phyloP scores from a whole-genome alignment of 2,329 filamentous ascomycete genomes.

The Pezicula carpinea region DNA sequence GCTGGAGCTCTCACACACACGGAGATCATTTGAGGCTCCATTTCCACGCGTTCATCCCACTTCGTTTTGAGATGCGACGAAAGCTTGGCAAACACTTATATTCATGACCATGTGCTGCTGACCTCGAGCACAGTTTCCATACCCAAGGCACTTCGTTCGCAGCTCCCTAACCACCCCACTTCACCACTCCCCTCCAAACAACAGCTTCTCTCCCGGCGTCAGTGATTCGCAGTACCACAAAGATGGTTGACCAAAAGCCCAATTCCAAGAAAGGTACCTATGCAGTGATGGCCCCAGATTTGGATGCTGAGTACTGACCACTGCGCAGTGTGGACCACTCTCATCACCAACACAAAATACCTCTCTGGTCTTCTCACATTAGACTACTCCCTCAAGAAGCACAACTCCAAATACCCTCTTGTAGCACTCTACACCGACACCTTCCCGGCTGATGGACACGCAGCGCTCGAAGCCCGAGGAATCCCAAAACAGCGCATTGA shows the following conservation, averaged over 20 bases:
- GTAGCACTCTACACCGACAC: slow-evolving; percentile 78
- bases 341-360: slow-evolving; percentile 82
- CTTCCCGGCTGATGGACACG: slow-evolving; percentile 64
- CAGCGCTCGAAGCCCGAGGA: slow-evolving; percentile 62
- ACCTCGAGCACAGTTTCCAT: neutral
- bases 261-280: slow-evolving; percentile 25
- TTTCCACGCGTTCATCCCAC: slow-evolving; percentile 2
- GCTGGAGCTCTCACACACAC: slow-evolving; percentile 4
- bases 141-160: neutral
- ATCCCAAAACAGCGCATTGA: slow-evolving; percentile 68
- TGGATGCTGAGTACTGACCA: slow-evolving; percentile 4
- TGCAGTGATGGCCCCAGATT: neutral
- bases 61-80: neutral
- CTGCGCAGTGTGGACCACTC: slow-evolving; percentile 75
- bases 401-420: slow-evolving; percentile 67
- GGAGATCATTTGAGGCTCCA: neutral
- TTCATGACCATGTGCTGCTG: neutral
- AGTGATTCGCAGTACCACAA: neutral
- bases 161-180: neutral
- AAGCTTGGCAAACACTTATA: neutral
- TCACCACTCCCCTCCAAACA: neutral
- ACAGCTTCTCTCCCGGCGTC: neutral
- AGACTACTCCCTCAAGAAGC: slow-evolving; percentile 66
- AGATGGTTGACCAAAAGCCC: slow-evolving; percentile 18
- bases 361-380: slow-evolving; percentile 79